These are phyloP conservation scores for Combretum micranthum DNA, from an alignment of 345 rosid genomes.

Conservation along the genomic window DNA sequence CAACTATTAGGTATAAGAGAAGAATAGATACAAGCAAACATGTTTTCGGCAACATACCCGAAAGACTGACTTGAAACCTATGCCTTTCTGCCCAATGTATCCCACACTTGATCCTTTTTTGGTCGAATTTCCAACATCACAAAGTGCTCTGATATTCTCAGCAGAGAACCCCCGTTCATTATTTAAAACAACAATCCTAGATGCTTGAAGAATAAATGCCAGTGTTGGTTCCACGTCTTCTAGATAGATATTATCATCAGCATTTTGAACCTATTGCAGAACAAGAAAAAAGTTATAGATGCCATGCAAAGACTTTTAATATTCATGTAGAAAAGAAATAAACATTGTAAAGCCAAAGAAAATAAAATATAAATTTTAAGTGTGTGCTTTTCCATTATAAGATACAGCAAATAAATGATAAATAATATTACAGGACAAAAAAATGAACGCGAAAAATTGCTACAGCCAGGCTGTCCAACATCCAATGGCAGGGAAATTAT, in stretches of 20 bases:
- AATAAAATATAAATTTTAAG: too few relatives aligned
- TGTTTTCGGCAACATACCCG: constrained; percentile 47
- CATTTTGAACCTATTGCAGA: constrained; percentile 89
- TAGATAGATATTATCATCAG: constrained; percentile 87
- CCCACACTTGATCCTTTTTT: constrained; percentile 76
- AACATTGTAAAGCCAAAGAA: too few relatives aligned
- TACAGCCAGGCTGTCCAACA: too few relatives aligned
- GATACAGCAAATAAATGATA: too few relatives aligned
- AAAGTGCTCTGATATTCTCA: constrained; percentile 82
- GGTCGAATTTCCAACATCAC: constrained; percentile 97
- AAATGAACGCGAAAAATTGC: too few relatives aligned
- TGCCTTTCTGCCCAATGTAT: constrained; percentile 96
- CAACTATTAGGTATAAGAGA: neutral
- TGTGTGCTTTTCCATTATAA: too few relatives aligned
- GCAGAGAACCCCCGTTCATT: constrained; percentile 86
- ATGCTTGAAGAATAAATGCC: constrained; percentile 70
- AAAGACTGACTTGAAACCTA: constrained; percentile 98
- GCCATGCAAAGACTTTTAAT: too few relatives aligned
- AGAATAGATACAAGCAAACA: neutral
- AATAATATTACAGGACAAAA: too few relatives aligned
- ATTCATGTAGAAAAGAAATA: too few relatives aligned
- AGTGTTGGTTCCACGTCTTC: constrained; percentile 72
- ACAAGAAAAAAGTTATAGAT: constrained; percentile 12
- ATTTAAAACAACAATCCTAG: constrained; percentile 61
- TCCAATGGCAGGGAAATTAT: too few relatives aligned